Evolutionary conservation across 108 stramenopile genomes (phyloP).

Genomic region (Discostella pseudostelligera): DNA sequence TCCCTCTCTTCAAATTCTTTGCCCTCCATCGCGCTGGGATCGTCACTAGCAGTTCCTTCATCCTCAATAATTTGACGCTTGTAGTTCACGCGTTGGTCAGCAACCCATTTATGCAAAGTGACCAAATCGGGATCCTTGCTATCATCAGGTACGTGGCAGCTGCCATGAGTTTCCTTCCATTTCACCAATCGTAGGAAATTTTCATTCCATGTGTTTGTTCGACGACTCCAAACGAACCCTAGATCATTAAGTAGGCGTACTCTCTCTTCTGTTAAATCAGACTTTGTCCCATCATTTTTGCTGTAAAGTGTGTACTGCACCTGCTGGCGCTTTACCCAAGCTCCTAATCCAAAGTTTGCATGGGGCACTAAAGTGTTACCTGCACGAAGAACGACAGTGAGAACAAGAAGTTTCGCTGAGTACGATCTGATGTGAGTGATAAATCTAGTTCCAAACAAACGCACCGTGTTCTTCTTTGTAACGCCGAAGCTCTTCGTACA

Average conservation of each 20-base stretch:
- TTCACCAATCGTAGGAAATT: constrained; percentile 35
- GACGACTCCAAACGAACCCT: constrained; percentile 40
- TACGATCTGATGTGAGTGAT: constrained; percentile 17
- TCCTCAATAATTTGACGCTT: constrained; percentile 34
- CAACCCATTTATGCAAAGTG: constrained; percentile 35
- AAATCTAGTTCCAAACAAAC: constrained; percentile 1
- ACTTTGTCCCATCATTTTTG: constrained; percentile 23
- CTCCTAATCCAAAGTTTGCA: constrained; percentile 37
- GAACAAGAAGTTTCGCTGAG: constrained; percentile 17
- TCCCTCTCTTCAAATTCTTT: background rate
- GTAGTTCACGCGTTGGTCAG: constrained; percentile 39
- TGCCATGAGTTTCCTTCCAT: constrained; percentile 33
- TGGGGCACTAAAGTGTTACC: constrained; percentile 40
- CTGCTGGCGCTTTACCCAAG: constrained; percentile 42
- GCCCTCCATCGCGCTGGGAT: background rate
- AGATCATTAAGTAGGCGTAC: constrained; percentile 34
- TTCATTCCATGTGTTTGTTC: constrained; percentile 41
- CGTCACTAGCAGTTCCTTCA: constrained; percentile 6
- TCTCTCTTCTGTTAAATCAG: constrained; percentile 38
- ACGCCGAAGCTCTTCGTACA: constrained; percentile 30
- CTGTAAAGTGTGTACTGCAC: constrained; percentile 37
- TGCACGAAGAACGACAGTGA: constrained; percentile 8
- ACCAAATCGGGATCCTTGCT: constrained; percentile 31
- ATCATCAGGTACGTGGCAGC: constrained; percentile 30
- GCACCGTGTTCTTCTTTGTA: constrained; percentile 44